These are phyloP conservation scores for Hanseniaspora lachancei DNA, from an alignment of 805 yeast genomes.

Conservation along the genomic window DNA sequence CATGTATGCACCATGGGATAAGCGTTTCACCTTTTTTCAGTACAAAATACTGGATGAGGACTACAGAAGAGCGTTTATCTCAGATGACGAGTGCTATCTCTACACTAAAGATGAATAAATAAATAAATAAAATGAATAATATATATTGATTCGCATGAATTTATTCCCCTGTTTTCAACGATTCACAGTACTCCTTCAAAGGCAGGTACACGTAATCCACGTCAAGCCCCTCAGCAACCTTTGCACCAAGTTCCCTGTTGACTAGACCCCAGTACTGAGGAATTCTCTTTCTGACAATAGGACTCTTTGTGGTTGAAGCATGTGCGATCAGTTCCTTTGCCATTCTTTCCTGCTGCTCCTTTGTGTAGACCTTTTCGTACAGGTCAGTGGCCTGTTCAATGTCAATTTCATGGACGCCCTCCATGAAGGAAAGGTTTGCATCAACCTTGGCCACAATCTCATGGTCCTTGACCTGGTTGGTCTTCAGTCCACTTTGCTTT, in stretches of 20 bases:
- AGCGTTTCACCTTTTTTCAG: not conserved
- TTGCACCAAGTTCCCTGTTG: conserved; percentile 31
- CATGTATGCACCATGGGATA: not conserved
- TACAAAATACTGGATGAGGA: not conserved
- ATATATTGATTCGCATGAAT: not conserved
- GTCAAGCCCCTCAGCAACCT: conserved; percentile 32
- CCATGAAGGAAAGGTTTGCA: conserved; percentile 26
- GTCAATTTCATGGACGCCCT: conserved; percentile 34
- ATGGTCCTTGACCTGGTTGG: conserved; percentile 20
- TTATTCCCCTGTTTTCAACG: not conserved
- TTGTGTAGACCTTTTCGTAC: conserved; percentile 31
- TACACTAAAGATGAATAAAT: not conserved
- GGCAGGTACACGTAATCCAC: conserved; percentile 28
- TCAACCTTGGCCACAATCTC: conserved; percentile 27
- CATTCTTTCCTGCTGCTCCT: conserved; percentile 26
- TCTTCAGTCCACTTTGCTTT: conserved; percentile 20
- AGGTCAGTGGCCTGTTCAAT: conserved; percentile 36
- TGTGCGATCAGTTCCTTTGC: conserved; percentile 31
- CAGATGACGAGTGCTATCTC: not conserved
- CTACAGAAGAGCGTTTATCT: not conserved
- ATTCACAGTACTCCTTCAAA: conserved; percentile 25
- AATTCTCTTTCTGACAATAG: conserved; percentile 28
- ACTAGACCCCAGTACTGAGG: conserved; percentile 33
- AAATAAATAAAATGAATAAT: not conserved
- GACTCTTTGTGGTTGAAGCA: conserved; percentile 26